Base-by-base conservation (phyloP, 1,284 basidiomycete genomes). In the Cryptococcus depauperatus region DNA sequence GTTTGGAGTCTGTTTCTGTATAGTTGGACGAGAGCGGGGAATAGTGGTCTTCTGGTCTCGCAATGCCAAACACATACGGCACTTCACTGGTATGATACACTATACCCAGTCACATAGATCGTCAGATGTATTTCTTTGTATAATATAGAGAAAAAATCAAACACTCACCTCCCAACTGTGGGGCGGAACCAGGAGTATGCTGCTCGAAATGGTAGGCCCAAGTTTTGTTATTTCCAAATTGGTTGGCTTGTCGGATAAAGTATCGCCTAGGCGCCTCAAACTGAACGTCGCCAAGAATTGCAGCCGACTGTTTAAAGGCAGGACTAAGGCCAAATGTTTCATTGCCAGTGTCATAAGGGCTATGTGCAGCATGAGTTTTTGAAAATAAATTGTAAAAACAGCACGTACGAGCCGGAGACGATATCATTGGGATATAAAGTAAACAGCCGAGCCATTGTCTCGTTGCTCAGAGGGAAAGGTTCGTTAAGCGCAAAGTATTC, bases 311-410 rank as follows among this genome's bases (percentile, higher is more conserved):
- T 50, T 64, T 64, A 50, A 45, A 62, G 11, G 35, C 28, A 27
- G 55, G 45, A 10, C 37, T 6, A 7, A 54, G 39, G 1, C 62
- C 61, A 37, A 66, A 68, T 0, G 63, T 64, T 32, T 65, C 45
- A 48, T 64, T 64, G 23, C 66, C 68, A 2, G 64, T 65, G 18
- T 49, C 56, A 47, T 57, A 70, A 3, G 68, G 68, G 28, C 57
- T 58, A 29, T 35, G 25, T n/a, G n/a, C n/a, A n/a, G n/a, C n/a
- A 18, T n/a, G 27, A 9, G 21, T 35, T 16, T 32, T 18, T 16
- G 19, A 29, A 26, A 25, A 23, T 2, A 5, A 14, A 18, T 35
- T 13, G 23, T 16, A 8, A 16, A 10, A 25, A 35, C 8, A 35
- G 10, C 4, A 51, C 57, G 45, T 29, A 58, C 54, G 61, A 64